These are phyloP conservation scores for Adansonia madagascariensis DNA, from an alignment of 441 rosid genomes.

Conservation along the genomic window DNA sequence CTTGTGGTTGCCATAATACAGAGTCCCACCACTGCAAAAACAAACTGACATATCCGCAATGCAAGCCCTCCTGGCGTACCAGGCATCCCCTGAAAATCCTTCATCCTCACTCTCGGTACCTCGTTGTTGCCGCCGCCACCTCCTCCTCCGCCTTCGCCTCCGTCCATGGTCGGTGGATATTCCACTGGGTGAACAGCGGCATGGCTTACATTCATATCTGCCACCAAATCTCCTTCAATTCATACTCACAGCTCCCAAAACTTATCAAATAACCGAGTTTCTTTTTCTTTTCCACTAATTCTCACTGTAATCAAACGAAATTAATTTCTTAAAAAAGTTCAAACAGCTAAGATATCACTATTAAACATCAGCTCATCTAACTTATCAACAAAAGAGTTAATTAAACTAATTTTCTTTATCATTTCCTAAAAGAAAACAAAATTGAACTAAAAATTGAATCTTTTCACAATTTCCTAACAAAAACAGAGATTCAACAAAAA, in stretches of 20 bases:
- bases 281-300: not conserved
- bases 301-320: not conserved
- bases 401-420: no score
- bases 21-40: slow-evolving; percentile 64
- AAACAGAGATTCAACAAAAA: no score
- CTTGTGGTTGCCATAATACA: slow-evolving; percentile 68
- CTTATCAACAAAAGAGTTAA: not conserved
- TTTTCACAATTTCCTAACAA: not conserved
- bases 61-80: slow-evolving; percentile 68
- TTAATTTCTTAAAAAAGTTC: not conserved
- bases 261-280: not conserved
- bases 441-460: no score
- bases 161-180: slow-evolving; percentile 59
- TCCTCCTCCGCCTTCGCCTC: slow-evolving; percentile 30
- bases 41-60: slow-evolving; percentile 60
- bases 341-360: not conserved
- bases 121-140: slow-evolving; percentile 17
- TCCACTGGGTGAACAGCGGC: slow-evolving; percentile 78
- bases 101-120: slow-evolving; percentile 63
- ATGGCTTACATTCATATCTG: slow-evolving; percentile 72
- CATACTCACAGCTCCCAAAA: slow-evolving; percentile 30
- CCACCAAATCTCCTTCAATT: slow-evolving; percentile 32
- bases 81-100: slow-evolving; percentile 74
- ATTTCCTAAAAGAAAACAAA: no score
- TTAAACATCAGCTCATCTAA: not conserved